Evolutionary conservation across 148 eudicot genomes (phyloP).

Genomic region (Bassia scoparia): DNA sequence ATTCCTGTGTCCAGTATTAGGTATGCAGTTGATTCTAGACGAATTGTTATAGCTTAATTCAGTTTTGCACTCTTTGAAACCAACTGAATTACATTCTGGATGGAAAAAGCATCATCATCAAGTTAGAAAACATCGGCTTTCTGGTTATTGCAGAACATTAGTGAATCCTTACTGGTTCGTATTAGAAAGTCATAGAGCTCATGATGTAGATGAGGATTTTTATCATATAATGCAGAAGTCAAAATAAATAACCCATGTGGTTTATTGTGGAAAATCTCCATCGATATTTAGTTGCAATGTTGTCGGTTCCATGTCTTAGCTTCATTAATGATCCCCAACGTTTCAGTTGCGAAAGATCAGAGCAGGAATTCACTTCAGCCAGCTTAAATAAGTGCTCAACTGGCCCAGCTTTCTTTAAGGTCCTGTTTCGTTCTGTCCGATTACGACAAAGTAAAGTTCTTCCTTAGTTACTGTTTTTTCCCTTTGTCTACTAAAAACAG

Average conservation of each 20-base stretch:
- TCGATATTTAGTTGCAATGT: not conserved
- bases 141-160: not conserved
- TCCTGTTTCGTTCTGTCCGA: not conserved
- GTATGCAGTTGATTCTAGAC: no score
- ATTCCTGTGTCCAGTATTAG: no score
- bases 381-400: not conserved
- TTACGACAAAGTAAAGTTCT: constrained; percentile 2
- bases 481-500: constrained; percentile 3
- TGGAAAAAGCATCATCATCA: not conserved
- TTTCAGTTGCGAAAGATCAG: constrained; percentile 12
- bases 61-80: no score
- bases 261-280: not conserved
- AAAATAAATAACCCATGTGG: not conserved
- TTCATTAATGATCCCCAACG: constrained; percentile 24
- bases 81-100: no score
- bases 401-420: not conserved
- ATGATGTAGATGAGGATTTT: not conserved
- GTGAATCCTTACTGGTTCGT: not conserved
- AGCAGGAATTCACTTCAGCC: constrained; percentile 18
- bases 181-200: not conserved
- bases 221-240: not conserved
- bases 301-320: constrained; percentile 15
- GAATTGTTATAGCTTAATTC: no score
- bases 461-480: not conserved
- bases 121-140: not conserved